Conservation (phyloP, 2,329 filamentous ascomycete genomes). For the Alternaria angustiovoidea region DNA sequence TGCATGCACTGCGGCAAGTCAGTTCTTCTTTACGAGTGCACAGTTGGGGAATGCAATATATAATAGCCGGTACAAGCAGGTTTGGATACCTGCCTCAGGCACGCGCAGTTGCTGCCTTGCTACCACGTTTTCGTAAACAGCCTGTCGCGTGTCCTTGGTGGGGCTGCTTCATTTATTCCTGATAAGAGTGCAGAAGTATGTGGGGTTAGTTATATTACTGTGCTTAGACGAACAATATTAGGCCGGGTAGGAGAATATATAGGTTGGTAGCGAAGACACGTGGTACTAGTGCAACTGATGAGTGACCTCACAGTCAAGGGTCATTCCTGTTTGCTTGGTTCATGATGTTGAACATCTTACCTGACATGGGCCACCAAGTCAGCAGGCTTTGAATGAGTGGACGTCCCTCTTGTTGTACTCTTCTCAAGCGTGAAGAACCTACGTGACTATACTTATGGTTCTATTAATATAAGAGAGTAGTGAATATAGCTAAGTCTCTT, state of each 20-base stretch:
- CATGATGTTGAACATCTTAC: not conserved
- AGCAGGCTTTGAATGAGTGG: not conserved
- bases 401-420: not conserved
- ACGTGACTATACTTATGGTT: not conserved
- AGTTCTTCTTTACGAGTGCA: not conserved
- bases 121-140: not conserved
- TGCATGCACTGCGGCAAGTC: not conserved
- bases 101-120: not conserved
- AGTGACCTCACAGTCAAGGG: not conserved
- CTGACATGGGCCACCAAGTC: not conserved
- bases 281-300: not conserved
- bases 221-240: not conserved
- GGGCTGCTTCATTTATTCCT: not conserved
- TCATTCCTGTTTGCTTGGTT: not conserved
- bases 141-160: not conserved
- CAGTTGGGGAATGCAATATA: not conserved
- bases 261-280: conserved; percentile 7
- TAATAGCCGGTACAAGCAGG: not conserved
- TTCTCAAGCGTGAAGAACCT: not conserved
- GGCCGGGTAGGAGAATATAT: not conserved
- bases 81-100: not conserved
- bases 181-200: not conserved
- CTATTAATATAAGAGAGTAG: not conserved
- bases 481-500: not conserved
- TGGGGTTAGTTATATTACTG: conserved; percentile 3